These are phyloP conservation scores for Verticillium zaregamsianum DNA, from an alignment of 2,329 filamentous ascomycete species.

Conservation along the genomic window DNA sequence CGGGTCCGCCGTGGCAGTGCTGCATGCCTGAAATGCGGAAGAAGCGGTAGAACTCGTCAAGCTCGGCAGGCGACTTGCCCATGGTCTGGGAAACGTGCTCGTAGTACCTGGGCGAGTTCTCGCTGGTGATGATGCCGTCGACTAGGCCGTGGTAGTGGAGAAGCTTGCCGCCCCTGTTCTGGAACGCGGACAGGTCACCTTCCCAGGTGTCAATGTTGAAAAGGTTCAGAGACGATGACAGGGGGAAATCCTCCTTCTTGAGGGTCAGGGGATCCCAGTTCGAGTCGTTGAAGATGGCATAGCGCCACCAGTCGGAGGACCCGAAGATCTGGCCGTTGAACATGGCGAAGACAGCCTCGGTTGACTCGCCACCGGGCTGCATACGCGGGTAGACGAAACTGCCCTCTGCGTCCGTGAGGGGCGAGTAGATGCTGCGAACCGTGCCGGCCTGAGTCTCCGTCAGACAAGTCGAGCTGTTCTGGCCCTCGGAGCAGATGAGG, in stretches of 20 bases:
- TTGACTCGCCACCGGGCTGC: slow-evolving; percentile 44
- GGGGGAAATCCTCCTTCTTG: slow-evolving; percentile 28
- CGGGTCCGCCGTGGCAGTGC: slow-evolving; percentile 43
- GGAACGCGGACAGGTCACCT: slow-evolving; percentile 33
- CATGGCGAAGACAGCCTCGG: slow-evolving; percentile 26
- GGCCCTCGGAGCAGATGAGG: slow-evolving; percentile 33
- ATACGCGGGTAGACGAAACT: slow-evolving; percentile 36
- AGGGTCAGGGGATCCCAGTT: slow-evolving; percentile 29
- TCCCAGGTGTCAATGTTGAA: slow-evolving; percentile 32
- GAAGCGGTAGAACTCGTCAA: slow-evolving; percentile 43
- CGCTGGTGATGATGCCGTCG: slow-evolving; percentile 36
- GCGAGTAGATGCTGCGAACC: slow-evolving; percentile 25
- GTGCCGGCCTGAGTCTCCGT: slow-evolving; percentile 35
- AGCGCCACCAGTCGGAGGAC: slow-evolving; percentile 27
- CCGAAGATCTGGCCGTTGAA: slow-evolving; percentile 26
- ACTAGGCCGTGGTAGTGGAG: slow-evolving; percentile 41
- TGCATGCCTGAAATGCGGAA: slow-evolving; percentile 49
- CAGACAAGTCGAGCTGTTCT: slow-evolving; percentile 27
- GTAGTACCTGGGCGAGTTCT: slow-evolving; percentile 43
- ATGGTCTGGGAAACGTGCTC: slow-evolving; percentile 40
- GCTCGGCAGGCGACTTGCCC: slow-evolving; percentile 21
- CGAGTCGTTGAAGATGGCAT: slow-evolving; percentile 36
- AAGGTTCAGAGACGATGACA: slow-evolving; percentile 27
- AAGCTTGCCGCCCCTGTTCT: slow-evolving; percentile 35
- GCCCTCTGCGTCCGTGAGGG: slow-evolving; percentile 24